Percentiles rank a stretch among this genome's conserved stretches.
Evolutionary conservation across 2,329 filamentous ascomycete species (phyloP).

Genomic region (Scleromitrula shiraiana): DNA sequence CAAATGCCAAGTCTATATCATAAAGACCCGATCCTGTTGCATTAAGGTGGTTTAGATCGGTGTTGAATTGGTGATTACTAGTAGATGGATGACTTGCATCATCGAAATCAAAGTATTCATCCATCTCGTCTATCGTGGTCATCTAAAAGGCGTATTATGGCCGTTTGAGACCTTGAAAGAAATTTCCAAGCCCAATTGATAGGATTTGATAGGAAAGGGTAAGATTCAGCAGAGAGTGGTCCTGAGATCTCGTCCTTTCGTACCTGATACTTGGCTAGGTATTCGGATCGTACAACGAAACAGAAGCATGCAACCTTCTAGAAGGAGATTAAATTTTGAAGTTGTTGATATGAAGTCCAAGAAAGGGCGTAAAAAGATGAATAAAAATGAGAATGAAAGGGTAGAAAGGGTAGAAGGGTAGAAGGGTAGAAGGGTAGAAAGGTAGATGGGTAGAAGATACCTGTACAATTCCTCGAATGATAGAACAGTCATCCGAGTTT

Average conservation of each 20-base stretch:
- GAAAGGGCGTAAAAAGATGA: constrained; percentile 17
- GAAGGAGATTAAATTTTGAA: background rate
- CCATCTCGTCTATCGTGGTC: constrained; percentile 39
- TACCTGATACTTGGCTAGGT: background rate
- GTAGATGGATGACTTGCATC: constrained; percentile 29
- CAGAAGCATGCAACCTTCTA: background rate
- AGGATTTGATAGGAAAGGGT: background rate
- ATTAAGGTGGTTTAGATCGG: constrained; percentile 2
- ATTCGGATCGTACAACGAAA: too few relatives aligned
- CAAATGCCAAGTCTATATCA: constrained; percentile 45
- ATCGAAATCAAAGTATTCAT: constrained; percentile 59
- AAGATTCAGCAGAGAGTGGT: background rate
- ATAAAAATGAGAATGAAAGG: background rate
- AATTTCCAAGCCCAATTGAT: background rate
- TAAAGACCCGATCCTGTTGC: constrained; percentile 26
- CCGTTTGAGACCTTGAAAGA: background rate
- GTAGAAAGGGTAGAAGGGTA: too few relatives aligned
- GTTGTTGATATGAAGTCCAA: constrained; percentile 11
- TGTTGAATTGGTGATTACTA: constrained; percentile 1
- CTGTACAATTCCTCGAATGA: too few relatives aligned
- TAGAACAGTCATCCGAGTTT: too few relatives aligned
- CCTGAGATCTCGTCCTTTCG: too few relatives aligned
- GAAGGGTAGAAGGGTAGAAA: too few relatives aligned
- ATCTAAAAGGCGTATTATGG: constrained; percentile 25
- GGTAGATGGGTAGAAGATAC: too few relatives aligned